Evolutionary conservation across 805 yeast genomes (phyloP), one percentile per base, ranked within the genome.

Genomic region (Candida mattraensis): DNA sequence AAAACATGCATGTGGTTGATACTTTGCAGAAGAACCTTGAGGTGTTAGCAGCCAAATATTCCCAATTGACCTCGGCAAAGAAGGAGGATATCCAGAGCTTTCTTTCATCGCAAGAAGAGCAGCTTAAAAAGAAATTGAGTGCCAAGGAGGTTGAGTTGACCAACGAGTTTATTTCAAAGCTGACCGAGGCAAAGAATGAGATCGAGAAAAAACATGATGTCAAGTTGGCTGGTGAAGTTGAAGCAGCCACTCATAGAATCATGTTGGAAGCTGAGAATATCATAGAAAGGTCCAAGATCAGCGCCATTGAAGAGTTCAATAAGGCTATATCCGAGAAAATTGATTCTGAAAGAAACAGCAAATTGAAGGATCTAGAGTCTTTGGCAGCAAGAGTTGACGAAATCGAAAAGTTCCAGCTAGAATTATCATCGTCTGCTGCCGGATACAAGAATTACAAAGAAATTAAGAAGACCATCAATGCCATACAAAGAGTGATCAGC

Each of bases 301-400:
- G 78, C 47, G 82, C 83, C 49, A 77, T 87, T 40, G 74, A 80
- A 47, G 79, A 77, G 53, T 79, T 85, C 57, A 75, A 80, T 44
- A 66, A 70, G 35, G 66, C 76, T 39, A 68, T 87, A 30, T 57
- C 70, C 29, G 71, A 74, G 36, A 73, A 73, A 40, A 73, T 89
- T 35, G 89, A 83, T 45, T 45, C 58, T 9, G 95, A 84, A 69
- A 80, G 98, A 64, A 70, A 80, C 45, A 87, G 88, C 18, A 80
- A 93, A 56, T 74, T 89, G 51, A 71, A 83, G 30, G 71, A 82
- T 51, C 70, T 93, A 52, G 71, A 72, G 21, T 75, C 78, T 38
- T 70, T 93, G 37, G 67, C 74, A 48, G 44, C 64, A 8, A 71
- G 78, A 50, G 66, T 84, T 33, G 67, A 61, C 17, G 69, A 72